Conservation (phyloP, 2,329 filamentous ascomycete genomes). For the Fusarium tuaranense region DNA sequence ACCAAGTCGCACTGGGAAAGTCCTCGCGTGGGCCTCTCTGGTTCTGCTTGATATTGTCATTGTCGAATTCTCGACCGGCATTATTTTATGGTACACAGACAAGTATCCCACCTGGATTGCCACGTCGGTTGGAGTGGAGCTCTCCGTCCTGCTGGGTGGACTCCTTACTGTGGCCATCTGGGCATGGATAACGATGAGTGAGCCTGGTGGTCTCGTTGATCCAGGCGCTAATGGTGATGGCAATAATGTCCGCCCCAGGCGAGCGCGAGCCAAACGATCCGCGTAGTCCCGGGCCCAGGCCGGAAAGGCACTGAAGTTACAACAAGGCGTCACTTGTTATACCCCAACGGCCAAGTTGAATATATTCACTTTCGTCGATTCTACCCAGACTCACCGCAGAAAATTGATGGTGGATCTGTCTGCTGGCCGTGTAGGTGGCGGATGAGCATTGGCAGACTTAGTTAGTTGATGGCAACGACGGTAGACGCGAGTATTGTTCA, state of each 20-base stretch:
- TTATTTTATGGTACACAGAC: background rate
- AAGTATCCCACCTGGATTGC: background rate
- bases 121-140: background rate
- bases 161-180: background rate
- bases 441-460: too few relatives aligned
- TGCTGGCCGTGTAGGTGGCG: too few relatives aligned
- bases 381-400: too few relatives aligned
- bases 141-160: background rate
- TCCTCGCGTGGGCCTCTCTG: background rate
- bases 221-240: background rate
- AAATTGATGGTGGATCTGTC: too few relatives aligned
- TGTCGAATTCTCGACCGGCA: background rate
- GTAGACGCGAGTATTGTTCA: too few relatives aligned
- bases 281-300: too few relatives aligned
- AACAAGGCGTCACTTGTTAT: too few relatives aligned
- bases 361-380: too few relatives aligned
- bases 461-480: too few relatives aligned
- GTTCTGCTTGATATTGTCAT: background rate
- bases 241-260: background rate
- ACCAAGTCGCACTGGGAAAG: background rate
- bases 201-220: background rate
- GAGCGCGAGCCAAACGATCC: background rate
- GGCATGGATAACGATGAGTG: background rate
- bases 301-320: too few relatives aligned
- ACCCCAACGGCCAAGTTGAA: too few relatives aligned